Conservation (phyloP, 768 basidiomycete species). For the Coprinopsis cinerea region DNA sequence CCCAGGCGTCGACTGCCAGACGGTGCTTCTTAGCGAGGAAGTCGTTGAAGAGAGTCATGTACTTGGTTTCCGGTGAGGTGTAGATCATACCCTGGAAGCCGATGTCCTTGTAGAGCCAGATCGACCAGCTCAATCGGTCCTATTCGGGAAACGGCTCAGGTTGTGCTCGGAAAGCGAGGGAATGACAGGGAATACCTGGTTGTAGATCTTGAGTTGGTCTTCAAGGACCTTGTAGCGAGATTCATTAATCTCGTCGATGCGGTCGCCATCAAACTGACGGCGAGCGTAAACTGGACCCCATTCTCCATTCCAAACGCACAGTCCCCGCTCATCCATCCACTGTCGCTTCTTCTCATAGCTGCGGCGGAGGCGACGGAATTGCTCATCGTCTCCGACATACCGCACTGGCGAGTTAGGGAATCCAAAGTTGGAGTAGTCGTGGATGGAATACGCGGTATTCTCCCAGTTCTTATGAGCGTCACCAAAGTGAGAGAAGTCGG, state of each 20-base stretch:
- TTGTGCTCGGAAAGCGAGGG: background rate
- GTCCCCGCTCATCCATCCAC: constrained; percentile 64
- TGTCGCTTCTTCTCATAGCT: constrained; percentile 70
- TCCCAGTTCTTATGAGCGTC: constrained; percentile 56
- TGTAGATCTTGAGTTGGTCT: constrained; percentile 71
- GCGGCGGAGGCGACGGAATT: constrained; percentile 42
- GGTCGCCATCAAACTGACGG: constrained; percentile 48
- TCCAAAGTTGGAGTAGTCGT: constrained; percentile 72
- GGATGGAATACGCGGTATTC: constrained; percentile 74
- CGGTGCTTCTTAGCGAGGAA: constrained; percentile 77
- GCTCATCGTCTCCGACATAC: constrained; percentile 49
- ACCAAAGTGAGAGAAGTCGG: constrained; percentile 69
- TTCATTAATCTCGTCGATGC: constrained; percentile 63
- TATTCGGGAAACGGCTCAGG: constrained; percentile 17
- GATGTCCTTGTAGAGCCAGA: constrained; percentile 86
- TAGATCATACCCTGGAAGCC: constrained; percentile 87
- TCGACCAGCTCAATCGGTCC: constrained; percentile 72
- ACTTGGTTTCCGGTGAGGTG: constrained; percentile 60
- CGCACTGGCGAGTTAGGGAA: constrained; percentile 56
- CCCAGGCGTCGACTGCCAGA: constrained; percentile 75
- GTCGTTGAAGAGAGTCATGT: constrained; percentile 60
- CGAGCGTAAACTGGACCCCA: constrained; percentile 81
- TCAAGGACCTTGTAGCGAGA: constrained; percentile 58
- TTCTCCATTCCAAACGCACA: constrained; percentile 78
- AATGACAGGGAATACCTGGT: constrained; percentile 32